Evolutionary conservation across 768 basidiomycete genomes (phyloP), one percentile per base, ranked within the genome.

Genomic region (Collybia nuda): DNA sequence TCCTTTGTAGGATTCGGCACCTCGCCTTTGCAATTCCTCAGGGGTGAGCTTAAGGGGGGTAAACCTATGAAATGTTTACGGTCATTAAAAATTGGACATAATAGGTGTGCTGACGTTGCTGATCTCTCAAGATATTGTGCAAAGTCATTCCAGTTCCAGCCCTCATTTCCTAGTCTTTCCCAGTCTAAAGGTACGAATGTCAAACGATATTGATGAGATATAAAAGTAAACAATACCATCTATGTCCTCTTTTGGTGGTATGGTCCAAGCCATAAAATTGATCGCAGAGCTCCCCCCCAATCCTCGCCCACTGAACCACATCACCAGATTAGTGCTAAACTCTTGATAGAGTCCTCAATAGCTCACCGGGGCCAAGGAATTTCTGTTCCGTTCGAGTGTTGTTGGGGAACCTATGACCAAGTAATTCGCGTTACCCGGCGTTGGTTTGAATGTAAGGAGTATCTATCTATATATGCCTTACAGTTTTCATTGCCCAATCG

Each of bases 131-230:
- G 67, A 51, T 74, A 73, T 47, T 72, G 67, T 6, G 65, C 48
- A 45, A 68, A 73, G 15, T 70, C 65, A 0, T 65, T 57, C 75
- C 74, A 80, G 51, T 77, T 79, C 78, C 78, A 82, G 8, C 78
- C 78, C 0, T 69, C 67, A 51, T 80, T 80, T 3, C 79, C 79
- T 15, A 80, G 64, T 47, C 64, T 63, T 54, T 79, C 78, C 29
- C 28, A 45, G 22, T 45, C 44, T 45, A 45, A 17, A 35, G 19
- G 11, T 26, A 7, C 7, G 24, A 7, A 7, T 26, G 24, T 26
- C 24, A 26, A 26, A 7, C 24, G 7, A 26, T 4, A 7, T 7
- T 7, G 24, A 26, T 26, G 24, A 26, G 7, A 26, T 7, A 26
- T 7, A 21, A 22, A 29, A 9, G 7, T 46, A 28, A 14, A 9